Base-by-base conservation (phyloP, 2,329 filamentous ascomycete genomes). In the Colletotrichum somersetense region DNA sequence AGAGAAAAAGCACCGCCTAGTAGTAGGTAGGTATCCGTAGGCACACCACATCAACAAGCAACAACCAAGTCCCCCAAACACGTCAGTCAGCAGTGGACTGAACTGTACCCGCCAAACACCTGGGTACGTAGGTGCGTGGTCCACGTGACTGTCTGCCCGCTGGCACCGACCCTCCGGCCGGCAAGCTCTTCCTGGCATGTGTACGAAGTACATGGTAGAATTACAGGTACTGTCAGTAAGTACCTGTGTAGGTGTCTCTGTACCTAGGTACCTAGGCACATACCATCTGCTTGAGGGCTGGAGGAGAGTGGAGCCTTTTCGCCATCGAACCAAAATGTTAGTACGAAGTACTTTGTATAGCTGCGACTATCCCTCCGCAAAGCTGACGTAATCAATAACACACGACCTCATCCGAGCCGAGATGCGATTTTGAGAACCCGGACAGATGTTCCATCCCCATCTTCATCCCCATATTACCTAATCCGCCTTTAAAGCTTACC, bases 341-440 rank as follows among this genome's bases (percentile, higher is more conserved):
- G 35, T 30, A 30, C 26, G 26, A 30, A 30, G 26, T 30, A 30
- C 26, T 30, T 30, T 30, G 26, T 30, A 30, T 30, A 5, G 10
- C 12, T 42, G 16, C 16, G 18, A 2, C 52, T 12, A 18, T 12
- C 3, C 23, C 26, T 20, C 18, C 18, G 16, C 5, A 7, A 57
- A 7, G 33, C 53, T 57, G 53, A 57, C 53, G 18, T 56, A 56
- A 56, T 38, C 33, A 35, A 1, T 2, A 30, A 5, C 30, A 30
- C 20, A 7, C 11, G 16, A 16, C 12, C 56, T 53, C 59, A 59
- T 64, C 52, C 30, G 50, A 50, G 66, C 62, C 5, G 11, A 57
- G 26, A 70, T 66, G 67, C 50, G 62, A 57, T 66, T 55, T 30
- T 67, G 68, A 71, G 68, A 71, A 67, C 63, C 56, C 68, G 68